These are phyloP conservation scores for Anthoceros angustus DNA, from an alignment of 225 moss, liverwort and hornwort genomes.

Conservation along the genomic window DNA sequence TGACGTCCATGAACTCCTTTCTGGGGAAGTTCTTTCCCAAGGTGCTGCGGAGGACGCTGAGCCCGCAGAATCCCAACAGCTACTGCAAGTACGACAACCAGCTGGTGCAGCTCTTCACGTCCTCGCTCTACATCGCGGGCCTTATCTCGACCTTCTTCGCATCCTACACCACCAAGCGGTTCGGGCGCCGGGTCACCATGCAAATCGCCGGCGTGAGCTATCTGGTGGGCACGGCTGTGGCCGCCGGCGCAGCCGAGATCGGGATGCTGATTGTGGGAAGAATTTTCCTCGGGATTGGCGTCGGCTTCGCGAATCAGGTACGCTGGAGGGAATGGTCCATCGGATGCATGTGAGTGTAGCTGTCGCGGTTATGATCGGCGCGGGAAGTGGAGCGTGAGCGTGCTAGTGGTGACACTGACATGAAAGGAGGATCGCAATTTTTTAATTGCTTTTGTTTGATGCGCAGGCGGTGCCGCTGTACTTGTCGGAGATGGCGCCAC, in stretches of 20 bases:
- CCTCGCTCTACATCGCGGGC: constrained; percentile 3
- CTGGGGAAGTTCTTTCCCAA: not conserved
- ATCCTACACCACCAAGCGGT: not conserved
- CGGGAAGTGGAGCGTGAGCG: not conserved
- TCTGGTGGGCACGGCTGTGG: not conserved
- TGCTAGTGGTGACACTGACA: not conserved
- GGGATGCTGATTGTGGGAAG: not conserved
- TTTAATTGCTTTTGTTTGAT: not conserved
- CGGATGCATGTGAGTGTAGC: not conserved
- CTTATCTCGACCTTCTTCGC: not conserved
- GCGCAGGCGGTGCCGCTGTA: not conserved
- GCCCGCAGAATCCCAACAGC: not conserved
- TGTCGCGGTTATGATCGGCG: not conserved
- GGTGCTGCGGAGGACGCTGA: not conserved
- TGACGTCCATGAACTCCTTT: not conserved
- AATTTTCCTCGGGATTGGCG: not conserved
- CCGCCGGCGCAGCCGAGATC: not conserved
- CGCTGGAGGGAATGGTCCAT: not conserved
- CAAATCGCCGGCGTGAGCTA: not conserved
- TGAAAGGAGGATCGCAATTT: not conserved
- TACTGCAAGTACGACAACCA: constrained; percentile 4
- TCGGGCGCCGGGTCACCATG: constrained; percentile 1
- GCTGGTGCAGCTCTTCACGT: constrained; percentile 3
- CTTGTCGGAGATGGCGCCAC: not conserved
- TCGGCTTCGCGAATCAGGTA: not conserved